Base-by-base conservation (phyloP, 108 stramenopile species). In the Asterionellopsis glacialis region DNA sequence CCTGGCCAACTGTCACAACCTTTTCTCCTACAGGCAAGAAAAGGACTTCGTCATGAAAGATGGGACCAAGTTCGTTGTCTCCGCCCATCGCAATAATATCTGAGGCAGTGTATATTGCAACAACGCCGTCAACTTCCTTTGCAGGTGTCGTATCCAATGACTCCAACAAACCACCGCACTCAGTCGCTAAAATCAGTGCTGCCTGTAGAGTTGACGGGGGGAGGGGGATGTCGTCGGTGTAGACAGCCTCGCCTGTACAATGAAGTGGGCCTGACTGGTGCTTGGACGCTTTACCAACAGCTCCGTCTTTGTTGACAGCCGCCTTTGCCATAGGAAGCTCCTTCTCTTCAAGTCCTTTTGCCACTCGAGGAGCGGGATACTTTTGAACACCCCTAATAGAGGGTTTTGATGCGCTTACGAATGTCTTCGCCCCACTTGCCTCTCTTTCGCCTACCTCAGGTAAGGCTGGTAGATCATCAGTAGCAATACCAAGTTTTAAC, bases 221-320 rank as follows among this genome's bases (percentile, higher is more conserved):
- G 23, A 85, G 63, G 21, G 91, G 91, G 49, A 94, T 90, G 61
- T 97, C 97, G 65, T 96, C 97, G 13, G 71, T 64, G 76, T 97
- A 97, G 11, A 70, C 38, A 18, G 97, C 96, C 65, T 97, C 96
- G 22, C 96, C 95, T 1, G 92, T 92, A 45, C 88, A 93, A 67
- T 97, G 97, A 14, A 91, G 63, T 18, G 90, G 70, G 12, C 90
- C 91, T 11, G 90, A 88, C 45, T 77, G 81, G 74, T 97, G 96
- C 16, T 74, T 77, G 5, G 69, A 66, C 7, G 85, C 57, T 54
- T 87, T 68, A 19, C 96, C 96, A 38, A 95, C 93, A 38, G 65
- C 74, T 1, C 68, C 73, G 12, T 55, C 45, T 42, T 61, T 70
- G 5, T 42, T 68, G 13, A 42, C 67, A n/a, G 51, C 45, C 4